Conservation (phyloP, 805 yeast species). For the Wickerhamiella siamensis region DNA sequence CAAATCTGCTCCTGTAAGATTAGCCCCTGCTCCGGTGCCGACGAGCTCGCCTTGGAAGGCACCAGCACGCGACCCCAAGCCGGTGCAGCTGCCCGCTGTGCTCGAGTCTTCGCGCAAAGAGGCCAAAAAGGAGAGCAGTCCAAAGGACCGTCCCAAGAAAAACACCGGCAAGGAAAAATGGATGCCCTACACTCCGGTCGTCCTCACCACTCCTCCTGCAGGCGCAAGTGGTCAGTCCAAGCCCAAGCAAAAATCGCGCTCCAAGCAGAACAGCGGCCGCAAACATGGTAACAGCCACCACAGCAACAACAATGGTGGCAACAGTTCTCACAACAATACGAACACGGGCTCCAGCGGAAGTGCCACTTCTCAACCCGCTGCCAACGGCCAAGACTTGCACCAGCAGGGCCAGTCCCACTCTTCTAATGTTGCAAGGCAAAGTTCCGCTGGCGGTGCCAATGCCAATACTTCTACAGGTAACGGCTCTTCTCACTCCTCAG, state of each 20-base stretch:
- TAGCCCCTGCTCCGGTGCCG: constrained; percentile 58
- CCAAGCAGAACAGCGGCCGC: constrained; percentile 2
- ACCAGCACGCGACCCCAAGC: constrained; percentile 2
- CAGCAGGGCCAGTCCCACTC: neutral
- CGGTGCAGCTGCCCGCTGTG: constrained; percentile 6
- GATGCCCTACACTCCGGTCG: constrained; percentile 19
- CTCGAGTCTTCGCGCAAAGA: constrained; percentile 18
- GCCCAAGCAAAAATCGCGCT: neutral
- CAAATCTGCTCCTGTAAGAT: constrained; percentile 19
- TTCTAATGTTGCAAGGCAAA: neutral
- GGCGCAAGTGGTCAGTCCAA: neutral
- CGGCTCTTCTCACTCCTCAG: neutral
- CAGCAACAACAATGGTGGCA: neutral
- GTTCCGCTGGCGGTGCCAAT: neutral
- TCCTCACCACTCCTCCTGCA: constrained; percentile 9
- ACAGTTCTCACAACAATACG: constrained; percentile 3
- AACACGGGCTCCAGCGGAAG: constrained; percentile 3
- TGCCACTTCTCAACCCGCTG: neutral
- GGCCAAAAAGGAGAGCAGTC: constrained; percentile 13
- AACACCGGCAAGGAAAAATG: constrained; percentile 40
- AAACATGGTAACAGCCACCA: neutral
- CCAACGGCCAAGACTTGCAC: neutral
- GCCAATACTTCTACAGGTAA: neutral
- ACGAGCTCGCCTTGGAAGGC: constrained; percentile 47
- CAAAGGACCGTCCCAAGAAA: constrained; percentile 7